Percentiles rank a stretch among this genome's conserved stretches.
These are phyloP conservation scores for Keithomyces neogunnii DNA, from an alignment of 2,329 filamentous ascomycete genomes.

Conservation along the genomic window DNA sequence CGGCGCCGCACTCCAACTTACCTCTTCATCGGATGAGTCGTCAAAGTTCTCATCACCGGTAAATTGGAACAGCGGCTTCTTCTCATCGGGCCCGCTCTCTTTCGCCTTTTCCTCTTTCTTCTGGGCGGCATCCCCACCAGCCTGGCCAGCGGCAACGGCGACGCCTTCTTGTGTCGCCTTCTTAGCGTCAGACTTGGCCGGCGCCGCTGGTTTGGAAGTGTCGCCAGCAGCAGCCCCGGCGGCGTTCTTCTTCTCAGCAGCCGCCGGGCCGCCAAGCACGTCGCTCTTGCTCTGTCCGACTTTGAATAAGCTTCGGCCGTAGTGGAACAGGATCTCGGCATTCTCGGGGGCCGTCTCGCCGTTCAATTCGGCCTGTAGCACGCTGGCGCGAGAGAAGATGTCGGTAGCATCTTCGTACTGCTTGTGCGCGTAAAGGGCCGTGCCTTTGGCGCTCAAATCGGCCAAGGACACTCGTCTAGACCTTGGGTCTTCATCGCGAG, in stretches of 20 bases:
- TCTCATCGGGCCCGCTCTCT: constrained; percentile 27
- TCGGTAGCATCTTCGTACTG: constrained; percentile 82
- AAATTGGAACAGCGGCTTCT: constrained; percentile 84
- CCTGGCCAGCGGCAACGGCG: constrained; percentile 33
- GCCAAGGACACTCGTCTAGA: constrained; percentile 58
- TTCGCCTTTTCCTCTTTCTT: constrained; percentile 29
- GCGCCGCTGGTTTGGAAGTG: constrained; percentile 28
- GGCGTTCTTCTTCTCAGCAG: constrained; percentile 41
- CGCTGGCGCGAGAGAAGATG: constrained; percentile 78
- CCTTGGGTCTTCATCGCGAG: constrained; percentile 34
- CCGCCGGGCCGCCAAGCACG: constrained; percentile 76
- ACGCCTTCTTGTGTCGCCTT: constrained; percentile 38
- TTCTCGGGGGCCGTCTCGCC: constrained; percentile 88
- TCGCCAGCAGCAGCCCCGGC: constrained; percentile 29
- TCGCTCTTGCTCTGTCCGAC: constrained; percentile 92
- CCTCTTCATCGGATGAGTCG: constrained; percentile 68
- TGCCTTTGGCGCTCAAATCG: constrained; percentile 72
- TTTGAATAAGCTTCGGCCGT: constrained; percentile 88
- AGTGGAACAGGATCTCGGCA: constrained; percentile 87
- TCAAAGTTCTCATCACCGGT: constrained; percentile 91
- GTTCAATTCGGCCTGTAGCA: constrained; percentile 84
- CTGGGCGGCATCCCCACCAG: constrained; percentile 28
- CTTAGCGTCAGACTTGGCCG: constrained; percentile 28
- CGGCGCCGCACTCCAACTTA: constrained; percentile 20
- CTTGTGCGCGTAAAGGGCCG: constrained; percentile 80